Base-by-base conservation (phyloP, 1,284 basidiomycete species). In the Apiotrichum sp. region DNA sequence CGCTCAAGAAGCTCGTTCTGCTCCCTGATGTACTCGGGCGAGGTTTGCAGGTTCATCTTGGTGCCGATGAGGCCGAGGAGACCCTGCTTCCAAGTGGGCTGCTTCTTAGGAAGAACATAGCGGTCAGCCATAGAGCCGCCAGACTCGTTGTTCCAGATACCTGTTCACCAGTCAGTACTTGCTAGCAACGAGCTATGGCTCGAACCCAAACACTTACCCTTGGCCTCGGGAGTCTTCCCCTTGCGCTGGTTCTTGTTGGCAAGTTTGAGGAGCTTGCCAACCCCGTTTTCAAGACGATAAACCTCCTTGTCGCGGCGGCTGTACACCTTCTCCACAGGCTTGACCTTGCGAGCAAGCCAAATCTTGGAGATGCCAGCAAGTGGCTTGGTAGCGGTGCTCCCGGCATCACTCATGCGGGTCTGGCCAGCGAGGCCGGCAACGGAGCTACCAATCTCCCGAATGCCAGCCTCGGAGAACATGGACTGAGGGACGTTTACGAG, bases 291-390 rank as follows among this genome's bases (percentile, higher is more conserved):
- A 51, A 98, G 83, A 71, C 89, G 88, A 58, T 79, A 77, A 68
- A 82, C 86, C 3, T 88, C 87, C 31, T 82, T 81, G 44, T 86
- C 74, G 13, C 90, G 87, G 49, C 89, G 84, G 45, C 93, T 84
- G 68, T 87, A 89, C 33, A 91, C 71, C 48, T 89, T 84, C 4
- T 92, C 90, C 9, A 98, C 79, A 3, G 89, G 84, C 70, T 89
- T 87, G 55, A 93, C 79, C 69, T 96, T 83, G 38, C 80, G 82
- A 72, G 91, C 90, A 43, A 98, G 80, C 93, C 95, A 98, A 36
- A 98, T 83, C 57, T 85, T 84, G 64, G 84, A 85, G 33, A 87
- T 80, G 2, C 86, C 86, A 8, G 86, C 86, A 4, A 85, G 84
- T 3, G 36, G 7, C 40, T 43, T 1, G 90, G 89, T 4, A 81